Evolutionary conservation across 768 basidiomycete species (phyloP), one percentile per base, ranked within the genome.

Genomic region (Tulasnella sp.): DNA sequence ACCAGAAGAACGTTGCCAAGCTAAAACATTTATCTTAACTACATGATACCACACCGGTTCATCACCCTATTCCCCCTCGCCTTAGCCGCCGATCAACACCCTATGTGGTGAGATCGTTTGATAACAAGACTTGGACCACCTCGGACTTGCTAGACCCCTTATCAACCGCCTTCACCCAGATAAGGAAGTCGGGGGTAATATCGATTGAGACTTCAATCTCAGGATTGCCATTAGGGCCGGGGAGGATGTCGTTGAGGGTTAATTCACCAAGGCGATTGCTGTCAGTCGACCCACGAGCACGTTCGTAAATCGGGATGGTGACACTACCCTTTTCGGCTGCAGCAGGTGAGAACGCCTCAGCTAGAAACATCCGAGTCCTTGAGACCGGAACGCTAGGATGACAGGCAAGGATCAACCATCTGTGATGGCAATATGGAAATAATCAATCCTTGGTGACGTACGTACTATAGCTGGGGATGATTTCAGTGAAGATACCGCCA

Each of bases 271-370:
- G 88, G 32, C 93, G 73, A 77, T 97, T 96, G 80, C 97, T 97
- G 77, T 97, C 95, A 62, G 94, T 96, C 70, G 92, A 88, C 30
- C 93, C 91, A 78, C 94, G 91, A 73, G 97, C 93, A 74, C 94
- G 95, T 78, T 98, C 95, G 75, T 83, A 96, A 38, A 97, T 94
- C 72, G 96, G 93, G 73, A 98, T 96, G 69, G 96, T 83, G 48
- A 98, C 94, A 79, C 93, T 92, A 59, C 94, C 93, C 72, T 97
- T 93, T 78, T 98, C 96, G 78, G 96, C 94, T 65, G 93, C 85
- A 79, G 95, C 94, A 19, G 95, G 97, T 41, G 94, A 97, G 83
- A 97, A 96, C n/a, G n/a, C n/a, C n/a, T n/a, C n/a, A n/a, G n/a
- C n/a, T n/a, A n/a, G n/a, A n/a, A n/a, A n/a, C 69, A 86, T 90